phyloP scores from a whole-genome alignment of 2,329 filamentous ascomycete species.

The Triangularia setosa region DNA sequence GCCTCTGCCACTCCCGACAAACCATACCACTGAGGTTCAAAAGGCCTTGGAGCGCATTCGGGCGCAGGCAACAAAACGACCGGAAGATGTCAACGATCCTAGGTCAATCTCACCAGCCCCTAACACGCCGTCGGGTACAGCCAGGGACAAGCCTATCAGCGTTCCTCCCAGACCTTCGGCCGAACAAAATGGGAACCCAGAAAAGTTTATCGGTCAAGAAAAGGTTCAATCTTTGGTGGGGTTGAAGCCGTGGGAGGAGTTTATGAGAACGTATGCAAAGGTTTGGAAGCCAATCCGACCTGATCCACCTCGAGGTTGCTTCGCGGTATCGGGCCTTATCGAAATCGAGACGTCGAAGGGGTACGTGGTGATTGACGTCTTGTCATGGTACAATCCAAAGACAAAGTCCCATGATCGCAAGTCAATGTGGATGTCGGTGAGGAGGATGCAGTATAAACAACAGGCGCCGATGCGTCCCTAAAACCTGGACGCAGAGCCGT shows the following conservation, averaged over 20 bases:
- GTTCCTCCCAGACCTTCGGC: constrained; percentile 13
- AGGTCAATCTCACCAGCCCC: background rate
- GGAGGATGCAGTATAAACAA: constrained; percentile 36
- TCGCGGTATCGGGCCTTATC: constrained; percentile 52
- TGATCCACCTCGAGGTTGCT: constrained; percentile 47
- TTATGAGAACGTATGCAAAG: constrained; percentile 37
- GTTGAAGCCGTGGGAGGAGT: constrained; percentile 31
- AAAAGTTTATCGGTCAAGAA: constrained; percentile 23
- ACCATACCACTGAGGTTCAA: constrained; percentile 32
- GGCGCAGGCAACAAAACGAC: constrained; percentile 22
- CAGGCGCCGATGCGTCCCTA: background rate
- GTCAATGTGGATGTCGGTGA: constrained; percentile 38
- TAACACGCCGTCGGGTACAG: background rate
- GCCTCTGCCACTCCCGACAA: constrained; percentile 18
- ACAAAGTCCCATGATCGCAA: constrained; percentile 41
- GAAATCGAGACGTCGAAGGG: constrained; percentile 47
- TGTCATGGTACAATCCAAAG: constrained; percentile 55
- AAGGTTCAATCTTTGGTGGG: constrained; percentile 29
- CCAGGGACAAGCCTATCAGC: constrained; percentile 10
- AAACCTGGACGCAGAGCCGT: background rate
- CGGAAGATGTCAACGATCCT: constrained; percentile 23
- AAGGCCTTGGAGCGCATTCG: constrained; percentile 30
- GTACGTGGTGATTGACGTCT: constrained; percentile 48
- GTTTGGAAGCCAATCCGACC: constrained; percentile 44
- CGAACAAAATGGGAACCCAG: constrained; percentile 7